A percentile compares a stretch with the other conserved stretches of the same genome.
phyloP scores from a whole-genome alignment of 2,329 filamentous ascomycete species.

The Rutstroemia sp. region DNA sequence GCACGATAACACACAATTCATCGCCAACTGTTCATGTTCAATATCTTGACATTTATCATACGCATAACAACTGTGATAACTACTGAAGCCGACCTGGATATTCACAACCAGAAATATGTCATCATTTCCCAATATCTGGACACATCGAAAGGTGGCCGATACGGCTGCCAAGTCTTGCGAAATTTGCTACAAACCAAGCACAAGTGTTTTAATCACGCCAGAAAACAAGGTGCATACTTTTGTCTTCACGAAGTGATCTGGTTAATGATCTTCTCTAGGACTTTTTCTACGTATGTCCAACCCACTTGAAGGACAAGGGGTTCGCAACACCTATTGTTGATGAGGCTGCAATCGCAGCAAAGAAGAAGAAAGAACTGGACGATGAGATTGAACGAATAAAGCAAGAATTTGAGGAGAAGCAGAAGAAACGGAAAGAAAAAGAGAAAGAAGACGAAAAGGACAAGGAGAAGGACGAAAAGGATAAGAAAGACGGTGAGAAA shows the following conservation, averaged over 20 bases:
- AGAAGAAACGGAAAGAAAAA: constrained; percentile 60
- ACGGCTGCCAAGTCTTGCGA: constrained; percentile 77
- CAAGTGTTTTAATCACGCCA: constrained; percentile 79
- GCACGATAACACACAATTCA: too few species aligned
- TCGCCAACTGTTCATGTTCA: too few species aligned
- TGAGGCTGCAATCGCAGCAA: constrained; percentile 53
- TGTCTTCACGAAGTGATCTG: background rate
- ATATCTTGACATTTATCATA: too few species aligned
- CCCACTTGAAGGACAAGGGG: constrained; percentile 73
- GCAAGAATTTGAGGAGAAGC: constrained; percentile 71
- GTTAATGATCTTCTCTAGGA: constrained; percentile 42
- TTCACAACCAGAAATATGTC: constrained; percentile 14
- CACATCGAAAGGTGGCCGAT: constrained; percentile 80
- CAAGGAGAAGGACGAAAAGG: constrained; percentile 38
- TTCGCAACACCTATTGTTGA: constrained; percentile 75
- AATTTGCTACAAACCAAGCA: constrained; percentile 83
- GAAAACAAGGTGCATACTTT: constrained; percentile 67
- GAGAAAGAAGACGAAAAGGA: constrained; percentile 56
- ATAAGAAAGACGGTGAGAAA: constrained; percentile 34
- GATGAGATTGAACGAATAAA: constrained; percentile 56
- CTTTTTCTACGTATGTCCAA: constrained; percentile 85
- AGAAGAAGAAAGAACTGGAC: constrained; percentile 55
- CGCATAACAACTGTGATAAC: too few species aligned
- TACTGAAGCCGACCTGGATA: too few species aligned
- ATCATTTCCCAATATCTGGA: constrained; percentile 69